phyloP scores from a whole-genome alignment of 768 basidiomycete species.

The Dictyophora rubrovolvata region DNA sequence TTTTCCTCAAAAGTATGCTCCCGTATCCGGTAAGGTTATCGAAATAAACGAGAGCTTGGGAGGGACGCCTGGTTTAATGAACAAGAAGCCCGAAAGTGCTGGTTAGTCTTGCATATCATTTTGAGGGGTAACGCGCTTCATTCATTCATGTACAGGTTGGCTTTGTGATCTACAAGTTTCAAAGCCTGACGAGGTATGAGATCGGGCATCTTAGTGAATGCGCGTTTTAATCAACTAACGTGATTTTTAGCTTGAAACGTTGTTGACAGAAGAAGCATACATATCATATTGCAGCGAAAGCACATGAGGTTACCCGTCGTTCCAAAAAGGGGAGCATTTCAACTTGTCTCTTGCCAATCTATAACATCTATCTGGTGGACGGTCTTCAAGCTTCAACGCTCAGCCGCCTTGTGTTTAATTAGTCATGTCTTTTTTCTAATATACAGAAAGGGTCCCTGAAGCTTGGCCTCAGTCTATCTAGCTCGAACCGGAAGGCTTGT shows the following conservation, averaged over 20 bases:
- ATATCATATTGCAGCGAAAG: conserved; percentile 37
- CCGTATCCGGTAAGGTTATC: conserved; percentile 74
- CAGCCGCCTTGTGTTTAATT: not conserved
- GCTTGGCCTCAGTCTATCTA: not conserved
- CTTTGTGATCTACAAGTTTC: conserved; percentile 86
- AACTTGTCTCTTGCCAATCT: not conserved
- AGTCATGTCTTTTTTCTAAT: not conserved
- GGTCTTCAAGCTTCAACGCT: not conserved
- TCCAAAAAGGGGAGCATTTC: not conserved
- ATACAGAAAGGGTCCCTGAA: not conserved
- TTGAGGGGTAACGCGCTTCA: not conserved
- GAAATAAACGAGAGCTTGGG: conserved; percentile 69
- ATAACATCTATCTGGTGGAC: not conserved
- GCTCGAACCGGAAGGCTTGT: conserved; percentile 41
- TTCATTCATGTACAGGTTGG: conserved; percentile 58
- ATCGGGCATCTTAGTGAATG: not conserved
- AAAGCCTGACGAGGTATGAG: conserved; percentile 60
- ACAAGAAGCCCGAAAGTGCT: conserved; percentile 76
- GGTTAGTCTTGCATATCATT: conserved; percentile 38
- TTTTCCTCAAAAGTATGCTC: conserved; percentile 63
- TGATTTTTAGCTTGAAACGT: conserved; percentile 44
- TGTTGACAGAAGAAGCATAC: conserved; percentile 76
- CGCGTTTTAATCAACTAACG: not conserved
- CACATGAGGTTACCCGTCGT: not conserved
- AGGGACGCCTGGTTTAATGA: conserved; percentile 66